Evolutionary conservation across 1,284 basidiomycete species (phyloP).

Genomic region (Meripilus lineatus): DNA sequence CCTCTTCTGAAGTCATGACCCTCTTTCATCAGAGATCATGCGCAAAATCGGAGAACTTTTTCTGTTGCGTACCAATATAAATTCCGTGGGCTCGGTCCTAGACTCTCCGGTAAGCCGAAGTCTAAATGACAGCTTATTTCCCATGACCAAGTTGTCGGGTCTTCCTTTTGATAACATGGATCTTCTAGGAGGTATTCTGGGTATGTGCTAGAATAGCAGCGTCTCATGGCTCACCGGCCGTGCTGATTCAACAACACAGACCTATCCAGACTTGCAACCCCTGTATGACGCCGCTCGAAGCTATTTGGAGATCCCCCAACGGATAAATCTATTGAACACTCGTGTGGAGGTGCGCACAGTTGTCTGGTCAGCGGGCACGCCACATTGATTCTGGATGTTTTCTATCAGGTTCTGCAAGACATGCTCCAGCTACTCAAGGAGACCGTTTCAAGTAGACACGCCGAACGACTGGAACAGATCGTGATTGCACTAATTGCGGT

Average conservation of each 20-base stretch:
- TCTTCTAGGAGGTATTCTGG: conserved; percentile 85
- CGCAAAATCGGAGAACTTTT: conserved; percentile 95
- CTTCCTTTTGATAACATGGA: no score
- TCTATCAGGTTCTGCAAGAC: conserved; percentile 81
- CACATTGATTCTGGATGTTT: conserved; percentile 2
- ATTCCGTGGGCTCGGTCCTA: conserved; percentile 91
- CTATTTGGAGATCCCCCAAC: conserved; percentile 93
- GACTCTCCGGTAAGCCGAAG: conserved; percentile 77
- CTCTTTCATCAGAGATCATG: conserved; percentile 78
- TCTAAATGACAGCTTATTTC: conserved; percentile 5
- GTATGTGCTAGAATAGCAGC: conserved; percentile 35
- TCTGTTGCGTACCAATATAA: conserved; percentile 91
- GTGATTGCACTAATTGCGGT: conserved; percentile 91
- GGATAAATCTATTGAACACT: conserved; percentile 90
- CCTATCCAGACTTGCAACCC: conserved; percentile 91
- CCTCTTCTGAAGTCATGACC: conserved; percentile 1
- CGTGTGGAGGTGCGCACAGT: conserved; percentile 71
- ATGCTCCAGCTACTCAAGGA: conserved; percentile 96
- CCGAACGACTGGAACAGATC: conserved; percentile 92
- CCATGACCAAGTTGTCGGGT: not conserved
- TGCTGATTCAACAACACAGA: conserved; percentile 37
- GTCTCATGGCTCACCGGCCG: not conserved
- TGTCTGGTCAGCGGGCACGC: not conserved
- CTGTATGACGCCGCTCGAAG: conserved; percentile 90
- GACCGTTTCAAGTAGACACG: conserved; percentile 87